Conservation (phyloP, 2,329 filamentous ascomycete species). For the Paraphaeosphaeria minitans region DNA sequence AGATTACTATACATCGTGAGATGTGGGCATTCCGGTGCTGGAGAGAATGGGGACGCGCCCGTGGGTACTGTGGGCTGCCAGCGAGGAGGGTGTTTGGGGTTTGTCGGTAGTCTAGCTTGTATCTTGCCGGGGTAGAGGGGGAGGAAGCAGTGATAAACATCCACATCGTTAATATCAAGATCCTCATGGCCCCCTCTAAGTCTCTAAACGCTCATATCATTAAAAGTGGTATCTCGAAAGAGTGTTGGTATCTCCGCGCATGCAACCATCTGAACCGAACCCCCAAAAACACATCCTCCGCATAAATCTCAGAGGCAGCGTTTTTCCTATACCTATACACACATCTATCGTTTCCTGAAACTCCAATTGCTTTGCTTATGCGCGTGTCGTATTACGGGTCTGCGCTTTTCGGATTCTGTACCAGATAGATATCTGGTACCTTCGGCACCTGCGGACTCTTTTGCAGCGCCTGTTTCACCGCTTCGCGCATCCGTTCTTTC, state of each 20-base stretch:
- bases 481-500: slow-evolving; percentile 44
- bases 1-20: no score
- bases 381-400: slow-evolving; percentile 30
- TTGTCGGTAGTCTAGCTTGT: no score
- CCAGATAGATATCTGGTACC: slow-evolving; percentile 53
- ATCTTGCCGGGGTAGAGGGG: no score
- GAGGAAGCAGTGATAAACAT: background rate
- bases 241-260: slow-evolving; percentile 5
- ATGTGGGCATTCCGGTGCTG: no score
- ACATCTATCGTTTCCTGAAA: slow-evolving; percentile 1
- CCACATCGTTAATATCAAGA: background rate
- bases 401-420: slow-evolving; percentile 42
- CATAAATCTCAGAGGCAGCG: background rate
- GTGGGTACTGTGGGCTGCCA: no score
- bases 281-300: background rate
- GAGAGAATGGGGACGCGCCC: no score
- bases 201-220: background rate
- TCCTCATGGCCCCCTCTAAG: background rate
- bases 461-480: slow-evolving; percentile 41
- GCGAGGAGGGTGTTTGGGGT: no score
- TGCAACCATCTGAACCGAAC: background rate
- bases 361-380: background rate
- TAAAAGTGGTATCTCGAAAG: slow-evolving; percentile 3
- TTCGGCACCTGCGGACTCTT: slow-evolving; percentile 56
- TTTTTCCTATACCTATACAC: background rate